phyloP scores from a whole-genome alignment of 208 protist species.

The Acanthamoeba royreba region DNA sequence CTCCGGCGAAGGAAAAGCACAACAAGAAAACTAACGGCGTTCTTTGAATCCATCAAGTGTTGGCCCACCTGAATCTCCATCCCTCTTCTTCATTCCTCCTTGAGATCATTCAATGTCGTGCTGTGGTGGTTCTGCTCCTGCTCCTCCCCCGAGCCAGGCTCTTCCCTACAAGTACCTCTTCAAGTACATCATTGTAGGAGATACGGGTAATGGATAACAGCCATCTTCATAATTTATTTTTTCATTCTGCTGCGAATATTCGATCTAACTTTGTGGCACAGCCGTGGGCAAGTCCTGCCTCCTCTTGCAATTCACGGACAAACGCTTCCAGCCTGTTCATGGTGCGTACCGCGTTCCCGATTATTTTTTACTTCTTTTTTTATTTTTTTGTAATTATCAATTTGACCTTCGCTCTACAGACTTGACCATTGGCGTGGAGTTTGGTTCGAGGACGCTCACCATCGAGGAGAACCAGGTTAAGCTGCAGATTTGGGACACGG shows the following conservation, averaged over 20 bases:
- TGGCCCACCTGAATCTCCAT: too few relatives aligned
- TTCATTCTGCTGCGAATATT: not conserved
- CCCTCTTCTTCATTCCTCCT: not conserved
- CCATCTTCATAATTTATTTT: too few relatives aligned
- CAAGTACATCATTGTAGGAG: conserved; percentile 93
- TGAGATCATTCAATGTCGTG: not conserved
- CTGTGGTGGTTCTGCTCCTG: not conserved
- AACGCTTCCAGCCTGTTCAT: conserved; percentile 98
- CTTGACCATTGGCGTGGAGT: conserved; percentile 99
- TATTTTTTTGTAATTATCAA: not conserved
- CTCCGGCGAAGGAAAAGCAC: too few relatives aligned
- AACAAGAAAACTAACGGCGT: too few relatives aligned
- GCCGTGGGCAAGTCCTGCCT: conserved; percentile 98
- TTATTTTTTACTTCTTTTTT: not conserved
- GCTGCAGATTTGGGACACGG: conserved; percentile 99
- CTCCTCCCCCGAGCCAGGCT: not conserved
- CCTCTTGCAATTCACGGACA: conserved; percentile 98
- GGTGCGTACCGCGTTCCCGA: not conserved
- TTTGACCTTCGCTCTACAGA: too few relatives aligned
- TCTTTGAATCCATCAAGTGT: too few relatives aligned
- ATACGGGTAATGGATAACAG: too few relatives aligned
- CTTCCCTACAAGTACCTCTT: conserved; percentile 90
- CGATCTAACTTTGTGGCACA: not conserved
- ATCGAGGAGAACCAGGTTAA: conserved; percentile 96
- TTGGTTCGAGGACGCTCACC: conserved; percentile 94